Conservation (phyloP, 2,329 filamentous ascomycete genomes). For the Bipolaris cookei region DNA sequence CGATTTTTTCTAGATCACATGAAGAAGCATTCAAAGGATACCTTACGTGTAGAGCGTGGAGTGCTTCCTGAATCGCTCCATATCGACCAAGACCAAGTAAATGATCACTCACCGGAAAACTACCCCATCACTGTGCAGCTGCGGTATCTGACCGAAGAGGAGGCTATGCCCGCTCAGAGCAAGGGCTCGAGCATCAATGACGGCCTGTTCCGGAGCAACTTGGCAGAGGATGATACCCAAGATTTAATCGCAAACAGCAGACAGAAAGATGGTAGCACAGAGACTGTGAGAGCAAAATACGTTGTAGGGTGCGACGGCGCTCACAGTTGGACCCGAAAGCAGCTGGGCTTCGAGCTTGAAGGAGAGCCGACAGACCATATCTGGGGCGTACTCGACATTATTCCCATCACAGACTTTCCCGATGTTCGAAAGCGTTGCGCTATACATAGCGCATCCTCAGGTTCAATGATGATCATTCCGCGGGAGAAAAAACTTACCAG, state of each 20-base stretch:
- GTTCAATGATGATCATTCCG: constrained; percentile 69
- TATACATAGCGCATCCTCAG: constrained; percentile 62
- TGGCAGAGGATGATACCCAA: constrained; percentile 63
- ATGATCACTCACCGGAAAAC: constrained; percentile 53
- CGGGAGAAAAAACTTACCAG: constrained; percentile 68
- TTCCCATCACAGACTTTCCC: constrained; percentile 64
- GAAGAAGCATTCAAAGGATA: constrained; percentile 60
- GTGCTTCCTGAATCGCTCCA: constrained; percentile 63
- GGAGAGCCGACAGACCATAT: constrained; percentile 63
- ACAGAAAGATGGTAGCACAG: constrained; percentile 45
- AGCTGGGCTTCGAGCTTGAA: constrained; percentile 63
- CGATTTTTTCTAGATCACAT: constrained; percentile 69
- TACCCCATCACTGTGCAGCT: constrained; percentile 68
- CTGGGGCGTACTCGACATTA: constrained; percentile 61
- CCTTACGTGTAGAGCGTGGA: constrained; percentile 62
- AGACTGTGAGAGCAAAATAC: constrained; percentile 64
- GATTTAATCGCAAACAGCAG: constrained; percentile 55
- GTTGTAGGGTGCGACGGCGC: constrained; percentile 73
- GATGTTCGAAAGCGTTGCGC: constrained; percentile 66
- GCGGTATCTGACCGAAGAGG: constrained; percentile 63
- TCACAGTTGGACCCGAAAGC: constrained; percentile 67
- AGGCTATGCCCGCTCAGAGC: constrained; percentile 60
- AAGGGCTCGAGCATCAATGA: constrained; percentile 50
- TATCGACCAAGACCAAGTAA: constrained; percentile 60
- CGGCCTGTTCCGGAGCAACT: constrained; percentile 66